Evolutionary conservation across 495 filamentous ascomycete genomes (phyloP).

Genomic region (Penicillium alfredii): DNA sequence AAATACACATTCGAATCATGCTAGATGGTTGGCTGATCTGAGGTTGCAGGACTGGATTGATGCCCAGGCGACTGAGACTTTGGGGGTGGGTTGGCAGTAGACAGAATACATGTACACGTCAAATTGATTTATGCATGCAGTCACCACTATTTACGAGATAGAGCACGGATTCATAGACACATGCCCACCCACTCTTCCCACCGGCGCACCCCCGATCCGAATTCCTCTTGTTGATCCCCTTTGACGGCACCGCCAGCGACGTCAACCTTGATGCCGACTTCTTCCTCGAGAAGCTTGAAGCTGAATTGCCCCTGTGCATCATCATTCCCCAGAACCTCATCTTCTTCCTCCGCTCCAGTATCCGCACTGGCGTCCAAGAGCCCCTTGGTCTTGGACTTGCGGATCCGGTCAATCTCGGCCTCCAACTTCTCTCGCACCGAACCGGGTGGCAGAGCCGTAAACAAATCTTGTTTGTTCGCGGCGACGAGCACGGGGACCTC

Average conservation of each 20-base stretch:
- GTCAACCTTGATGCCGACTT: conserved; percentile 64
- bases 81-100: conserved; percentile 8
- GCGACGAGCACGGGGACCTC: conserved; percentile 73
- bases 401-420: conserved; percentile 72
- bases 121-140: no score
- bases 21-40: neutral
- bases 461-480: conserved; percentile 92
- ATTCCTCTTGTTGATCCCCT: conserved; percentile 50
- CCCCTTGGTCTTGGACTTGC: conserved; percentile 71
- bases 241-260: conserved; percentile 74
- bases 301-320: conserved; percentile 64
- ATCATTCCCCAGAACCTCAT: conserved; percentile 76
- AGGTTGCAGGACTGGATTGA: conserved; percentile 18
- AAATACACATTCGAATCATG: conserved; percentile 4
- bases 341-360: conserved; percentile 65
- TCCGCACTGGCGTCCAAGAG: conserved; percentile 57
- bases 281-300: conserved; percentile 77
- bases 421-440: conserved; percentile 74
- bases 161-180: conserved; percentile 38
- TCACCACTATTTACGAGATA: no score
- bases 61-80: conserved; percentile 9
- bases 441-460: conserved; percentile 79
- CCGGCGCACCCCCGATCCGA: conserved; percentile 58
- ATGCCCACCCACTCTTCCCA: conserved; percentile 88
- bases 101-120: neutral